Evolutionary conservation across 1,139 yeast genomes (phyloP).

Genomic region (Blastobotrys proliferans): DNA sequence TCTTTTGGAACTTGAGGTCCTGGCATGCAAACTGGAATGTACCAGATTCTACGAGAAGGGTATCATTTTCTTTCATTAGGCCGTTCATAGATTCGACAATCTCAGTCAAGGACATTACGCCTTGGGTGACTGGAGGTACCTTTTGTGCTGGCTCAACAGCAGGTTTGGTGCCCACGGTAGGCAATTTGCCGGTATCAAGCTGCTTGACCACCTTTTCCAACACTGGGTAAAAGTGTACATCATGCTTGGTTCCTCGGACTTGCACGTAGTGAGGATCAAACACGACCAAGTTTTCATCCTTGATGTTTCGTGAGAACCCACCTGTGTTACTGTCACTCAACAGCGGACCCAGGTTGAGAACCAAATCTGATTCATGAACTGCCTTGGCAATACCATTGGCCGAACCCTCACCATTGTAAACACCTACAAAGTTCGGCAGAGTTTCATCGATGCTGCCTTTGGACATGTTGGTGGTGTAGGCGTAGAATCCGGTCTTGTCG

Average conservation of each 20-base stretch:
- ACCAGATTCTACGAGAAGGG: slow-evolving; percentile 71
- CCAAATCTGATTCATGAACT: slow-evolving; percentile 36
- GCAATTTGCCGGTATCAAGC: slow-evolving; percentile 36
- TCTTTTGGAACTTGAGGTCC: slow-evolving; percentile 55
- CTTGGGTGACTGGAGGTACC: slow-evolving; percentile 19
- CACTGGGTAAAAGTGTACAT: slow-evolving; percentile 46
- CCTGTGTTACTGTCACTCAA: slow-evolving; percentile 43
- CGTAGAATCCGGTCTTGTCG: slow-evolving; percentile 41
- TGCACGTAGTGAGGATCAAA: slow-evolving; percentile 46
- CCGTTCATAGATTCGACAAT: slow-evolving; percentile 30
- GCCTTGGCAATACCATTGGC: slow-evolving; percentile 41
- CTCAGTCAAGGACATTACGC: slow-evolving; percentile 37
- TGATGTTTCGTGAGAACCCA: slow-evolving; percentile 38
- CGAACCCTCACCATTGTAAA: slow-evolving; percentile 54
- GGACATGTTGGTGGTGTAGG: slow-evolving; percentile 48
- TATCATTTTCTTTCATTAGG: slow-evolving; percentile 55
- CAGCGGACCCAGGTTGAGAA: slow-evolving; percentile 40
- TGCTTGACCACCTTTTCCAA: slow-evolving; percentile 38
- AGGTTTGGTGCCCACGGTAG: slow-evolving; percentile 23
- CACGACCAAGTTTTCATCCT: slow-evolving; percentile 35
- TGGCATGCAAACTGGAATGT: slow-evolving; percentile 70
- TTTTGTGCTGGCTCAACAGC: slow-evolving; percentile 16
- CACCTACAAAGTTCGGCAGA: slow-evolving; percentile 55
- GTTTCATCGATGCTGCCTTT: slow-evolving; percentile 62
- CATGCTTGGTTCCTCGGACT: slow-evolving; percentile 39